Percentiles rank a stretch among this genome's conserved stretches.
These are phyloP conservation scores for Yamagishiella unicocca DNA, from an alignment of 139 green algal genomes.

Conservation along the genomic window DNA sequence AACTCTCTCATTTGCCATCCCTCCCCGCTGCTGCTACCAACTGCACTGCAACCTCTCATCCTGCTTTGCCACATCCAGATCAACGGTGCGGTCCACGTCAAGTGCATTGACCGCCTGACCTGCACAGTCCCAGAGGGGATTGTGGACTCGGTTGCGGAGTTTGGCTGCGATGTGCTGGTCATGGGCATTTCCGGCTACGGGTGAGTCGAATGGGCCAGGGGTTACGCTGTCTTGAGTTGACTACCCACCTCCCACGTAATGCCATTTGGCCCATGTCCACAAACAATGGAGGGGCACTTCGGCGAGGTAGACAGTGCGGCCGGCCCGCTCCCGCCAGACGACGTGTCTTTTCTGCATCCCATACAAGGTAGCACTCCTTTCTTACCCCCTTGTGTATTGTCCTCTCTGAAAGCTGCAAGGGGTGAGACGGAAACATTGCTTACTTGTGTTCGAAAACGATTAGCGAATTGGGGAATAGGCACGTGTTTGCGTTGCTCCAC, in stretches of 20 bases:
- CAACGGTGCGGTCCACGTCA: constrained; percentile 1
- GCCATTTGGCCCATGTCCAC: no score
- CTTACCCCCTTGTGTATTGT: no score
- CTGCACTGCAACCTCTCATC: no score
- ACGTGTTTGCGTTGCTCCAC: not conserved
- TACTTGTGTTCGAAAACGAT: no score
- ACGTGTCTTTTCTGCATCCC: not conserved
- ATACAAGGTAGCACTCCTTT: not conserved
- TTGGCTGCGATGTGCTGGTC: constrained; percentile 55
- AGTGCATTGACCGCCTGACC: constrained; percentile 26
- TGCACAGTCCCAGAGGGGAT: constrained; percentile 53
- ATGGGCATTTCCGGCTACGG: constrained; percentile 59
- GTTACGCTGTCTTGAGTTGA: not conserved
- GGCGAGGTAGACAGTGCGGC: not conserved
- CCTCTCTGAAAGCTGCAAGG: no score
- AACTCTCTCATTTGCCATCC: no score
- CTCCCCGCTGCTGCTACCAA: no score
- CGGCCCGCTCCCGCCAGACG: no score
- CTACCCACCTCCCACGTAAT: no score
- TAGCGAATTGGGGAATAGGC: not conserved
- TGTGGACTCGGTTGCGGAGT: constrained; percentile 39
- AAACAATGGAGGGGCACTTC: not conserved
- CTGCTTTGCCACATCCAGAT: no score
- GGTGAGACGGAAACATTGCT: no score
- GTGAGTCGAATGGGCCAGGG: not conserved